Evolutionary conservation across 2,329 filamentous ascomycete species (phyloP), one percentile per base, ranked within the genome.

Genomic region (Hortaea werneckii): DNA sequence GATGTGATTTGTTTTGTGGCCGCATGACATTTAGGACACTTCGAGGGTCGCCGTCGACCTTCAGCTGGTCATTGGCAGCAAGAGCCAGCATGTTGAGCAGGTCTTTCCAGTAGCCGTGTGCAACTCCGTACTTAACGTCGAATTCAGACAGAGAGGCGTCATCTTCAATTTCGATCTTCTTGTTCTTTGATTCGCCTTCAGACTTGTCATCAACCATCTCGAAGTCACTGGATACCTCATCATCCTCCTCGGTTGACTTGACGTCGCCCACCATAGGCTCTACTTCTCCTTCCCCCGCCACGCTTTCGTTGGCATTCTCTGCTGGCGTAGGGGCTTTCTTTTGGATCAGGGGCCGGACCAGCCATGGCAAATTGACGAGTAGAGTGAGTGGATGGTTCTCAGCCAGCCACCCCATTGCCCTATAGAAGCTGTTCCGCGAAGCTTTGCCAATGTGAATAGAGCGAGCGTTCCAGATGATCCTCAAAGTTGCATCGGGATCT

Each of bases 71-170:
- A 42, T 76, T 71, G 26, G 67, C 72, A 0, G 71, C 69, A 2
- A 81, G 65, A 1, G 68, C 72, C 0, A 80, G 65, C 2, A 80
- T 65, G 52, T 80, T 80, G 2, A 79, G 62, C 3, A 80, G 62
- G 54, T 80, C 77, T 51, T 80, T 80, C 76, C 76, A 81, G 60
- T 80, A 80, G 0, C 78, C 76, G 43, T 80, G 78, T 4, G 78
- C 65, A 2, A 76, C 67, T 0, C 65, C 65, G 42, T 58, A 57
- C 32, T 56, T 60, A 40, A 66, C 57, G 41, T 59, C 55, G 28
- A 56, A 56, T 29, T 56, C 49, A 1, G 50, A 39, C 6, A 50
- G 46, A 20, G 30, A 39, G 11, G 29, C 41, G 30, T 47, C 43
- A 9, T 54, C 50, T 6, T 50, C 47, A 10, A 58, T 20, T 40